Evolutionary conservation across 1,284 basidiomycete species (phyloP).

Genomic region (Pyrrhoderma lamaoense): DNA sequence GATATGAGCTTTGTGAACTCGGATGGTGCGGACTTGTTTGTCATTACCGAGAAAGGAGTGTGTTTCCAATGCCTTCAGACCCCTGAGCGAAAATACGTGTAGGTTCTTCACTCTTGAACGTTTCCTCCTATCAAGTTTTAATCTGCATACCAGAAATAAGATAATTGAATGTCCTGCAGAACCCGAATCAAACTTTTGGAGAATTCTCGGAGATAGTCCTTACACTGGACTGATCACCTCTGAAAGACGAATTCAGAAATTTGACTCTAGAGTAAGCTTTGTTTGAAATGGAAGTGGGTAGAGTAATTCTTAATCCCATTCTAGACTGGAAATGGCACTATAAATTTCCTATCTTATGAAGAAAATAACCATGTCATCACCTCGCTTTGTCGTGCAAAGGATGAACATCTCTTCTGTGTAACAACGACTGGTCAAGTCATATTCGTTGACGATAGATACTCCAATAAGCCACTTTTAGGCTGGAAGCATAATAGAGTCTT

Average conservation of each 20-base stretch:
- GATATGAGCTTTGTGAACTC: constrained; percentile 19
- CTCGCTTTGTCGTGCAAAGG: constrained; percentile 14
- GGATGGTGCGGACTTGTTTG: constrained; percentile 14
- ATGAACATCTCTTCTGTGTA: constrained; percentile 28
- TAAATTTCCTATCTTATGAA: constrained; percentile 34
- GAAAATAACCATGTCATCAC: constrained; percentile 18
- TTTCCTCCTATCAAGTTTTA: not conserved
- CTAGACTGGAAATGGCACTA: constrained; percentile 3
- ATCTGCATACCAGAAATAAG: not conserved
- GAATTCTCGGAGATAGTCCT: constrained; percentile 3
- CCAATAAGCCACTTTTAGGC: constrained; percentile 47
- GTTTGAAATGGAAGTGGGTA: not conserved
- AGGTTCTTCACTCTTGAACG: constrained; percentile 1
- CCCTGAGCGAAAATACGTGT: constrained; percentile 16
- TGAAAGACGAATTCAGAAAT: constrained; percentile 3
- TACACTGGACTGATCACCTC: constrained; percentile 9
- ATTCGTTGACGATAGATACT: constrained; percentile 60
- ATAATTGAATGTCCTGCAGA: constrained; percentile 2
- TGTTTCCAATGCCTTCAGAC: constrained; percentile 16
- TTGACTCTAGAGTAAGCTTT: constrained; percentile 15
- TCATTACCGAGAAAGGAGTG: constrained; percentile 21
- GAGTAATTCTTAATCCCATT: too few species aligned
- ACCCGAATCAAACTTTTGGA: constrained; percentile 29
- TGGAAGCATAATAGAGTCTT: constrained; percentile 53
- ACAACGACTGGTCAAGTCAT: constrained; percentile 53